A percentile compares a stretch with the other conserved stretches of the same genome.
phyloP scores from a whole-genome alignment of 257 asterid genomes.

The Catharanthus roseus region DNA sequence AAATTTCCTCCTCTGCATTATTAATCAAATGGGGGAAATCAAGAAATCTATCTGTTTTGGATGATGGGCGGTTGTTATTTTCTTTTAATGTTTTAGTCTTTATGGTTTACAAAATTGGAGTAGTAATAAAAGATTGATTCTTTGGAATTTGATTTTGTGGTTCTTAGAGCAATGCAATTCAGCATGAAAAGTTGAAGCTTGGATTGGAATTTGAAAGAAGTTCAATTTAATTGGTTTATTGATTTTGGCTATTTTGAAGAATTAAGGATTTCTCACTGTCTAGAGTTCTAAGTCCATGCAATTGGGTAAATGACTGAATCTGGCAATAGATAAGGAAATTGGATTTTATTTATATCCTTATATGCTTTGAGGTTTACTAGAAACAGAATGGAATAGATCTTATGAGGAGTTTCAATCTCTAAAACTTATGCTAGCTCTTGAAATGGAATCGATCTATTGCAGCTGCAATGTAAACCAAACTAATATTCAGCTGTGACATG shows the following conservation, averaged over 20 bases:
- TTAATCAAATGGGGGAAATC: too few species aligned
- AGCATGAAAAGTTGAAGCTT: constrained; percentile 6
- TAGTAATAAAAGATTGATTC: not conserved
- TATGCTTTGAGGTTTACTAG: not conserved
- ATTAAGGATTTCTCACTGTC: not conserved
- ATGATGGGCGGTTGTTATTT: constrained; percentile 1
- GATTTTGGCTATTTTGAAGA: not conserved
- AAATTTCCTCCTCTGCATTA: not conserved
- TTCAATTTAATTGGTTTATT: not conserved
- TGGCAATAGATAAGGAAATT: not conserved
- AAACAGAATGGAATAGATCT: not conserved
- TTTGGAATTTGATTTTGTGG: not conserved
- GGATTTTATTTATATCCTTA: not conserved
- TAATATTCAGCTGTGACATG: not conserved
- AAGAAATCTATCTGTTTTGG: too few species aligned
- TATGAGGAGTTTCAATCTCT: not conserved
- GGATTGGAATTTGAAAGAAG: not conserved
- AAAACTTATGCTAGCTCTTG: not conserved
- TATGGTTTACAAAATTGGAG: not conserved
- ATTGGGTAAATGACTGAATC: not conserved
- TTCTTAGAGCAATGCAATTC: not conserved
- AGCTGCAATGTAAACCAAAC: not conserved
- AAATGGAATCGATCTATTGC: not conserved
- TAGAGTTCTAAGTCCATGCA: not conserved
- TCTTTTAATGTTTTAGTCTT: not conserved